phyloP scores from a whole-genome alignment of 2,329 filamentous ascomycete species.

The Talaromyces sp. region DNA sequence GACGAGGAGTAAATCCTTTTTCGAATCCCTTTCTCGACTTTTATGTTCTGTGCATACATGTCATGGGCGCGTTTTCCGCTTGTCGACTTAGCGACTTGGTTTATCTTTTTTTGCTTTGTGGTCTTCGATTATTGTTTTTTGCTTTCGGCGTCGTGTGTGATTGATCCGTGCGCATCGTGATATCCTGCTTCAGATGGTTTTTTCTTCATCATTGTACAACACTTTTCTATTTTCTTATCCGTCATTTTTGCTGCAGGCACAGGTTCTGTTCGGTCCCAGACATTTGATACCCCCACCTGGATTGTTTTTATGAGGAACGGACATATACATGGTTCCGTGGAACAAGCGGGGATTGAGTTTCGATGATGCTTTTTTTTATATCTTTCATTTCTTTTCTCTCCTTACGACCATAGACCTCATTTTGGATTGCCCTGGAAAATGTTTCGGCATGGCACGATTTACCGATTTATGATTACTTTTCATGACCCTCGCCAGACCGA shows the following conservation, averaged over 20 bases:
- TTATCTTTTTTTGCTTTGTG: background rate
- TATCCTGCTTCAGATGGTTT: conserved; percentile 13
- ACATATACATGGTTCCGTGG: conserved; percentile 3
- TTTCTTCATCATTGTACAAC: conserved; percentile 17
- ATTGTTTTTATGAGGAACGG: conserved; percentile 11
- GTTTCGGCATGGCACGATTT: conserved; percentile 12
- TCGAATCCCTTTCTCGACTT: background rate
- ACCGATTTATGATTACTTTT: conserved; percentile 14
- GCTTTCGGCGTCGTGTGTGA: conserved; percentile 10
- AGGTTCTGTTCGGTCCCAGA: conserved; percentile 17
- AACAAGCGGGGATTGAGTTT: conserved; percentile 1
- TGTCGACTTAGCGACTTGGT: conserved; percentile 6
- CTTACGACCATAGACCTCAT: conserved; percentile 35
- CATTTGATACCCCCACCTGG: conserved; percentile 20
- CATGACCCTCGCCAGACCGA: conserved; percentile 31
- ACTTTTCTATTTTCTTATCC: conserved; percentile 12
- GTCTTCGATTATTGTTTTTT: background rate
- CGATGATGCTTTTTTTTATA: conserved; percentile 13
- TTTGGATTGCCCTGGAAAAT: conserved; percentile 25
- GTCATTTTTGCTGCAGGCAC: conserved; percentile 15
- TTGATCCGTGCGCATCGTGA: conserved; percentile 12
- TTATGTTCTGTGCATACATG: conserved; percentile 13
- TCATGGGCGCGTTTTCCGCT: conserved; percentile 3
- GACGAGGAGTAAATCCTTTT: conserved; percentile 32
- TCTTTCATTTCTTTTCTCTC: conserved; percentile 12